A percentile compares a stretch with the other conserved stretches of the same genome.
Evolutionary conservation across 495 filamentous ascomycete species (phyloP).

Genomic region (Bombardia bombarda): DNA sequence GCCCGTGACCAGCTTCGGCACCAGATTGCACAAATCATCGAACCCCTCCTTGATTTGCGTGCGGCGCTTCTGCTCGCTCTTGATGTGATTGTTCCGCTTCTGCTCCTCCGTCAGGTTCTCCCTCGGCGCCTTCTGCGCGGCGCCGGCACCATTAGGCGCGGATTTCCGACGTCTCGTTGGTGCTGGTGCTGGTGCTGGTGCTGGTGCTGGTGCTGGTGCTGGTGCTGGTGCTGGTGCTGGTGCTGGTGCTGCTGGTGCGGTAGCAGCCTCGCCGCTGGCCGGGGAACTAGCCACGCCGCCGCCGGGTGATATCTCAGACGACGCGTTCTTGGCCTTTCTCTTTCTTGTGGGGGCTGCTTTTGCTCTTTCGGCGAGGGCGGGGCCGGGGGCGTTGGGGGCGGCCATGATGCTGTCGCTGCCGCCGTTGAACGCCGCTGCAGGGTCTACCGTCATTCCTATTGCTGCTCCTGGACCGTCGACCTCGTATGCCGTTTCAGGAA

Average conservation of each 20-base stretch:
- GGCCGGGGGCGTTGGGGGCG: no score
- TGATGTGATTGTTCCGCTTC: conserved; percentile 81
- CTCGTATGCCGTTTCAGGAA: no score
- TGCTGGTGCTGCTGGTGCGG: conserved; percentile 7
- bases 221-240: conserved; percentile 5
- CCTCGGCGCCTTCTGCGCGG: conserved; percentile 41
- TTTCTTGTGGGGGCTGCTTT: no score
- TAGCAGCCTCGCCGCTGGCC: not conserved
- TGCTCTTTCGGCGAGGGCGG: no score
- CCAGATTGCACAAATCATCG: conserved; percentile 59
- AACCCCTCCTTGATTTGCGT: conserved; percentile 72
- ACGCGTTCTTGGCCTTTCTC: no score
- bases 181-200: conserved; percentile 1
- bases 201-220: not conserved
- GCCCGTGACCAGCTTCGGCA: conserved; percentile 60
- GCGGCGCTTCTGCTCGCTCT: conserved; percentile 79
- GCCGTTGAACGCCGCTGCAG: no score
- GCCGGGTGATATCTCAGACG: no score
- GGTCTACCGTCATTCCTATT: no score
- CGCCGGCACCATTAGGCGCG: not conserved
- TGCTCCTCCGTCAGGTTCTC: conserved; percentile 79
- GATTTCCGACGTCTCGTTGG: conserved; percentile 3
- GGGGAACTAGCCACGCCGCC: no score
- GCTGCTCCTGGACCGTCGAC: no score
- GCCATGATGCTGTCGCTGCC: no score